A percentile compares a stretch with the other conserved stretches of the same genome.
phyloP scores from a whole-genome alignment of 2,329 filamentous ascomycete genomes.

The Balansia obtecta region DNA sequence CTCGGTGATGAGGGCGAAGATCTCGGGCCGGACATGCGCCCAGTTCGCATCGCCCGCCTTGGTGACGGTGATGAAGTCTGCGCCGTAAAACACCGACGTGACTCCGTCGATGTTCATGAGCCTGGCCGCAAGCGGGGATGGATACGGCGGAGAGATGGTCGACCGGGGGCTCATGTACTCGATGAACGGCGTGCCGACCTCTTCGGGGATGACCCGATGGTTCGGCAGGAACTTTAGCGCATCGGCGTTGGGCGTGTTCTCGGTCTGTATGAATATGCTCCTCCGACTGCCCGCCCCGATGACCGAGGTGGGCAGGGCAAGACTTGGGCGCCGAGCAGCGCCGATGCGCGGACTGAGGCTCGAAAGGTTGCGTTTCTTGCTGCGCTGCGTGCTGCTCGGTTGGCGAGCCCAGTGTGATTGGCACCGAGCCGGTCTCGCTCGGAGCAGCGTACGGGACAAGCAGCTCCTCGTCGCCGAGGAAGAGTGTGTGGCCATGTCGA shows the following conservation, averaged over 20 bases:
- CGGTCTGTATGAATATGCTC: slow-evolving; percentile 96
- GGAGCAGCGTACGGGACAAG: slow-evolving; percentile 14
- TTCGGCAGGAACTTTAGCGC: slow-evolving; percentile 95
- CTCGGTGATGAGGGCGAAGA: slow-evolving; percentile 92
- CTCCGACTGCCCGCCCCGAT: slow-evolving; percentile 43
- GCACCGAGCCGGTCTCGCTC: slow-evolving; percentile 11
- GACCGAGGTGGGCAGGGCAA: slow-evolving; percentile 5
- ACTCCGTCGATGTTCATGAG: slow-evolving; percentile 91
- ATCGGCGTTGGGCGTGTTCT: slow-evolving; percentile 87
- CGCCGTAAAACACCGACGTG: slow-evolving; percentile 86
- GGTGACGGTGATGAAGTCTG: slow-evolving; percentile 93
- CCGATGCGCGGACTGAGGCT: not conserved
- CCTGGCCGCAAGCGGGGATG: slow-evolving; percentile 80
- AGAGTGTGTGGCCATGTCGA: slow-evolving; percentile 11
- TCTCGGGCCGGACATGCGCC: slow-evolving; percentile 89
- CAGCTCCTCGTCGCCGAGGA: slow-evolving; percentile 13
- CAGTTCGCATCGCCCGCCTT: slow-evolving; percentile 82
- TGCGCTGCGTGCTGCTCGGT: slow-evolving; percentile 16
- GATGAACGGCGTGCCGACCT: slow-evolving; percentile 63
- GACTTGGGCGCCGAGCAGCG: slow-evolving; percentile 7
- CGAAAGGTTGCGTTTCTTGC: not conserved
- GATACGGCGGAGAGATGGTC: slow-evolving; percentile 77
- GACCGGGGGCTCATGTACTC: slow-evolving; percentile 86
- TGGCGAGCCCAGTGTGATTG: slow-evolving; percentile 16
- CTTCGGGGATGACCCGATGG: slow-evolving; percentile 67